Conservation (phyloP, 2,329 filamentous ascomycete genomes). For the Fusarium chuoi region DNA sequence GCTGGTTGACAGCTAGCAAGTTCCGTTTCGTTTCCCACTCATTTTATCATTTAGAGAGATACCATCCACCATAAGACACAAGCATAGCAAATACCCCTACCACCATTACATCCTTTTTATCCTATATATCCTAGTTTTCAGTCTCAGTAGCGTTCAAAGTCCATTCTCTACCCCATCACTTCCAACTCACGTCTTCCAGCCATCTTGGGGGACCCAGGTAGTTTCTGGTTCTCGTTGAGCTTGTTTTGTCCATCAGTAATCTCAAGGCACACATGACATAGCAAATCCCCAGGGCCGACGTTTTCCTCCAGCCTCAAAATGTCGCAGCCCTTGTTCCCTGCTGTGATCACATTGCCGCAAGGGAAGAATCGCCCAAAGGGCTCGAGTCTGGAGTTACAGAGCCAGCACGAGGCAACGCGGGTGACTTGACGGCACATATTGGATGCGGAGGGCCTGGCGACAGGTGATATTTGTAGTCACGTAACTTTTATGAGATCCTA, state of each 20-base stretch:
- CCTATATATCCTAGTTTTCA: neutral
- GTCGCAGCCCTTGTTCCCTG: neutral
- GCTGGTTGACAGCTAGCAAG: neutral
- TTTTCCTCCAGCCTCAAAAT: neutral
- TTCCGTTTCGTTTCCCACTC: neutral
- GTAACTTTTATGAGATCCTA: neutral
- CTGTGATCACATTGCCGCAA: neutral
- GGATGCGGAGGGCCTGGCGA: neutral
- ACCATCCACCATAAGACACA: neutral
- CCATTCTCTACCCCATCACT: neutral
- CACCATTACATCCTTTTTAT: neutral
- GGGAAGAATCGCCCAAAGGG: slow-evolving; percentile 6
- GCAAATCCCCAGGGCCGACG: neutral
- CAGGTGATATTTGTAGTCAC: neutral
- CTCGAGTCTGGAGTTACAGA: neutral
- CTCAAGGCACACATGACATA: slow-evolving; percentile 8
- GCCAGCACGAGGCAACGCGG: slow-evolving; percentile 8
- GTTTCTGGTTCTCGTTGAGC: slow-evolving; percentile 3
- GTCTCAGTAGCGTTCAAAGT: neutral
- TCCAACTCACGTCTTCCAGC: neutral
- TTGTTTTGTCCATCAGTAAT: slow-evolving; percentile 1
- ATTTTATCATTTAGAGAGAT: neutral
- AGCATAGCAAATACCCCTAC: neutral
- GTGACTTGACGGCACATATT: slow-evolving; percentile 13
- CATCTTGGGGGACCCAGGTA: neutral